Base-by-base conservation (phyloP, 768 basidiomycete genomes). In the Psilocybe sp. region DNA sequence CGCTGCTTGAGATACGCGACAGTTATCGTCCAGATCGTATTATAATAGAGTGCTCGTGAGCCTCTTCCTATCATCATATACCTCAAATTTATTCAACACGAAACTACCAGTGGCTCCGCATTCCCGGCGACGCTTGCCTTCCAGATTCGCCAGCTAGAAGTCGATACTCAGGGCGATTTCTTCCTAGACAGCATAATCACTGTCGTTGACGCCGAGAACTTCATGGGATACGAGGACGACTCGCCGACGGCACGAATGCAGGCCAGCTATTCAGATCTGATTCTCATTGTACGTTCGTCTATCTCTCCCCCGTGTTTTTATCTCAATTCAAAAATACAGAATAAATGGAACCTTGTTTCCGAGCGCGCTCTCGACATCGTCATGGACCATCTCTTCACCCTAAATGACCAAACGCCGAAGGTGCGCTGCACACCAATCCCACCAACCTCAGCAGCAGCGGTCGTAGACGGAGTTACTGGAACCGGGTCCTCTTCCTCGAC, bases 121-220 rank as follows among this genome's bases (percentile, higher is more conserved):
- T 97, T 97, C 61, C 95, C 95, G 8, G 95, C 95, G 2, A 96
- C 94, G 1, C 76, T 98, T 32, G 95, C 94, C 0, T 92, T 96
- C 61, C 95, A 96, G 62, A 92, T 98, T 49, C 85, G 92, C 35
- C 87, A 95, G 64, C 73, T 98, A 18, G 94, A 94, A 65, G 79
- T 65, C 15, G 82, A 93, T 63, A 92, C 88, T 2, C 62, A 73
- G 15, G 78, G 81, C 10, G 89, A 85, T 42, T 78, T 98, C 63
- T 83, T 81, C 61, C 74, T 98, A 20, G 95, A 98, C 59, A 88
- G 90, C 0, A 95, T 97, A 50, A 76, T 94, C 36, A 98, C 95
- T 1, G 93, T 96, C 16, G 73, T 98, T 41, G 89, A 92, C 62
- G 89, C 91, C 1, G 90, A 92, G 67, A 96, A 96, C 66, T 98